Evolutionary conservation across 2,329 filamentous ascomycete genomes (phyloP).

Genomic region (Fonsecaea nubica): DNA sequence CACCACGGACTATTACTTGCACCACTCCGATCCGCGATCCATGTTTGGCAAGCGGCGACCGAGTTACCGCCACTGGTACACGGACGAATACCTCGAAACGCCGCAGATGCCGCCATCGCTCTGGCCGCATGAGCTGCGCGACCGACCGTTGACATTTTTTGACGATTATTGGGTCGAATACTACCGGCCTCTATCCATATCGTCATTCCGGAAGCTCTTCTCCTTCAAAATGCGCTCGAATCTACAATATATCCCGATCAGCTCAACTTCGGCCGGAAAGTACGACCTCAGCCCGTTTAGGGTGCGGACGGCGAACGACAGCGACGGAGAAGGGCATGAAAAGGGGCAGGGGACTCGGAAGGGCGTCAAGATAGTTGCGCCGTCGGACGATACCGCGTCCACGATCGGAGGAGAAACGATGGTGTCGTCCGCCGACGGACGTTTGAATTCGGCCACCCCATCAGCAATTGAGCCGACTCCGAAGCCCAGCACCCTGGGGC

Average conservation of each 20-base stretch:
- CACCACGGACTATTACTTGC: constrained; percentile 91
- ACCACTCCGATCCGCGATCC: constrained; percentile 80
- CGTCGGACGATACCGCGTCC: constrained; percentile 52
- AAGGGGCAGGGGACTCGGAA: constrained; percentile 61
- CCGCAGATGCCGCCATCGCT: constrained; percentile 62
- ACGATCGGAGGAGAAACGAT: constrained; percentile 37
- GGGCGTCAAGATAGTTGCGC: constrained; percentile 72
- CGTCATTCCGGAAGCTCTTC: constrained; percentile 90
- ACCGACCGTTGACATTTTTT: constrained; percentile 65
- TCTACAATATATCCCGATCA: constrained; percentile 79
- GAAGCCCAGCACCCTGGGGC: constrained; percentile 43
- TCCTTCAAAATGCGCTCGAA: constrained; percentile 91
- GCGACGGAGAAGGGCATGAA: constrained; percentile 67
- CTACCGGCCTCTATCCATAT: constrained; percentile 85
- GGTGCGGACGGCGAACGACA: constrained; percentile 67
- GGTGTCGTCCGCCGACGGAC: constrained; percentile 34
- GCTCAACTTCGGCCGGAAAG: constrained; percentile 72
- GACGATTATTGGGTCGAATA: constrained; percentile 99
- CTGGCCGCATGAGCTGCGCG: constrained; percentile 46
- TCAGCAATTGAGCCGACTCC: constrained; percentile 34
- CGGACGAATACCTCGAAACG: constrained; percentile 71
- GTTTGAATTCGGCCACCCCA: constrained; percentile 42
- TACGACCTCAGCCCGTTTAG: constrained; percentile 90
- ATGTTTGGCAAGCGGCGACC: constrained; percentile 69
- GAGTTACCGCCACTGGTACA: constrained; percentile 91